Percentiles rank a stretch among this genome's conserved stretches.
Conservation (phyloP, 805 yeast species). For the Starmerella vaccinii region DNA sequence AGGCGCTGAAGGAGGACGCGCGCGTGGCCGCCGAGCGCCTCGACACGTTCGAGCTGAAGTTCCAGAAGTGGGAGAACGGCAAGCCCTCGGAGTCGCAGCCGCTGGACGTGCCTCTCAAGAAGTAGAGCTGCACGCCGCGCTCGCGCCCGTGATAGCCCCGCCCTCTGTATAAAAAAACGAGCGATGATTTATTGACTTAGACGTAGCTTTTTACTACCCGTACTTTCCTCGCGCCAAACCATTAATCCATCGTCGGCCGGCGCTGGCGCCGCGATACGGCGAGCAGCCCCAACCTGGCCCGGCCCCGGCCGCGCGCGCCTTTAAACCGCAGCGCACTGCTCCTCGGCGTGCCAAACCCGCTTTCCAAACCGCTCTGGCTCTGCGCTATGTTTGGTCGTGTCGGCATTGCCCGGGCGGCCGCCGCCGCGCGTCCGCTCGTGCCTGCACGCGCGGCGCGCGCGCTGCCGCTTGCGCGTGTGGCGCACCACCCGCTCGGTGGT, state of each 20-base stretch:
- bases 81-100: constrained; percentile 26
- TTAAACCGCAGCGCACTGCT: neutral
- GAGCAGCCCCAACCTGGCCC: neutral
- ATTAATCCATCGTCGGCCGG: neutral
- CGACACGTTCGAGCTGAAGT: constrained; percentile 63
- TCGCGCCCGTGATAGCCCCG: neutral
- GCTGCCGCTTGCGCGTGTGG: too few species aligned
- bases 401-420: constrained; percentile 5
- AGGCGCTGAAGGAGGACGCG: constrained; percentile 76
- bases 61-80: constrained; percentile 64
- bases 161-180: neutral
- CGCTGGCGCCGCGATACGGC: neutral
- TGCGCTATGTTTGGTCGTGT: constrained; percentile 3
- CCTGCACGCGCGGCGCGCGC: neutral
- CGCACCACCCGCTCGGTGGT: too few species aligned
- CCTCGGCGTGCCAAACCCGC: neutral
- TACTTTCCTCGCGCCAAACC: too few species aligned
- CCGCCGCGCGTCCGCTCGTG: neutral
- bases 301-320: neutral
- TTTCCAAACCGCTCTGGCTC: neutral
- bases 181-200: neutral
- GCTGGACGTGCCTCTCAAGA: constrained; percentile 21
- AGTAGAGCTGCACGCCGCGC: constrained; percentile 1
- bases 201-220: neutral
- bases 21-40: constrained; percentile 62